Percentiles rank a stretch among this genome's conserved stretches.
phyloP scores from a whole-genome alignment of 305 asterid genomes.

The Fraxinus platypoda region DNA sequence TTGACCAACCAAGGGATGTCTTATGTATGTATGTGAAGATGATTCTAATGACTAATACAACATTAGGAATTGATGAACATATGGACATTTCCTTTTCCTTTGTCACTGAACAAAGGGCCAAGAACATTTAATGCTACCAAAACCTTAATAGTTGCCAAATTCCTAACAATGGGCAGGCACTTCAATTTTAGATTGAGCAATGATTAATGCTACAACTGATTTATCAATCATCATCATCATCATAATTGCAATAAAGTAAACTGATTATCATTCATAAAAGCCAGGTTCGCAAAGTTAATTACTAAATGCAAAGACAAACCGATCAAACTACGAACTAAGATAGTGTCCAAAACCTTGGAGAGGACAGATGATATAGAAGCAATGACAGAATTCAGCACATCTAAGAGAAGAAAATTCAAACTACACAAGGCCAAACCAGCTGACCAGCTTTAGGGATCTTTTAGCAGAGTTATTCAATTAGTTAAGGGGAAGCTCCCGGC shows the following conservation, averaged over 20 bases:
- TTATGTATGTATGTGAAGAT: neutral
- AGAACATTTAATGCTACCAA: neutral
- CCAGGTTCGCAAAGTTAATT: neutral
- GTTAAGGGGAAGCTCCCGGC: constrained; percentile 31
- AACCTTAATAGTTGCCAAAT: neutral
- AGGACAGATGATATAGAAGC: neutral
- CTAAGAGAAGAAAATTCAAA: neutral
- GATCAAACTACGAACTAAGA: neutral
- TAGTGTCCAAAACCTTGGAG: neutral
- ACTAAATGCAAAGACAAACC: neutral
- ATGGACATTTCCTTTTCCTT: neutral
- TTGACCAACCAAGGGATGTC: neutral
- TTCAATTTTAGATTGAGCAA: neutral
- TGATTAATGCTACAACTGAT: neutral
- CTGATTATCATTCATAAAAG: neutral
- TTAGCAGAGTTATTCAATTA: constrained; percentile 1
- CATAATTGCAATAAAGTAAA: neutral
- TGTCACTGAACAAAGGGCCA: neutral
- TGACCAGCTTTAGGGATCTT: neutral
- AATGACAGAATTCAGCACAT: neutral
- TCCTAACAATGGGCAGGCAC: neutral
- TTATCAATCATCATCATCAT: neutral
- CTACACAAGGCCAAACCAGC: neutral
- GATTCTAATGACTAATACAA: neutral
- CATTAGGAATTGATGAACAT: no score